phyloP scores from a whole-genome alignment of 495 filamentous ascomycete species.

The Lentithecium fluviatile region DNA sequence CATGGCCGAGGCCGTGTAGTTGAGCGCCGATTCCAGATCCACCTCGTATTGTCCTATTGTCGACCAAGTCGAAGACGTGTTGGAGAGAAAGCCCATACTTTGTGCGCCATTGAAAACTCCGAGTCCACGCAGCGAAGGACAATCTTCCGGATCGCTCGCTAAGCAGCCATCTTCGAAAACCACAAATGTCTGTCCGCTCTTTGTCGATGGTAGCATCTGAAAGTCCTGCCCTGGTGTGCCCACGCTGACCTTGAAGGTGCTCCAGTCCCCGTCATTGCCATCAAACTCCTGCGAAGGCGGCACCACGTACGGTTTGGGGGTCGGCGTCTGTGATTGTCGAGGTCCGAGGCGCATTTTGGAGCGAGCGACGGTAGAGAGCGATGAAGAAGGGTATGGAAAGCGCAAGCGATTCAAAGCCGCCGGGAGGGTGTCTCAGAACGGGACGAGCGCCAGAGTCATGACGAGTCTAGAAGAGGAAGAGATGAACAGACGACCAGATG shows the following conservation, averaged over 20 bases:
- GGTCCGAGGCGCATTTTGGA: conserved; percentile 21
- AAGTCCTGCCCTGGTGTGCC: conserved; percentile 36
- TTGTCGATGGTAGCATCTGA: conserved; percentile 32
- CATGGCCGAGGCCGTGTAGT: conserved; percentile 23
- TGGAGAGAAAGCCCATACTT: conserved; percentile 30
- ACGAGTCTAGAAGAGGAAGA: too few relatives aligned
- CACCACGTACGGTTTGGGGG: conserved; percentile 32
- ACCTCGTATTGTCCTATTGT: conserved; percentile 31
- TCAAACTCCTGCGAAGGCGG: conserved; percentile 32
- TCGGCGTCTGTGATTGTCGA: conserved; percentile 10
- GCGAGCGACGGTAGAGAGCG: background rate
- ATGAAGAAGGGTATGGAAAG: too few relatives aligned
- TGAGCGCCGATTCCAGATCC: conserved; percentile 25
- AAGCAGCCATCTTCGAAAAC: conserved; percentile 30
- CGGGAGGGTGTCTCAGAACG: background rate
- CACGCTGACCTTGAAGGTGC: conserved; percentile 32
- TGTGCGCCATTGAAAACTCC: conserved; percentile 24
- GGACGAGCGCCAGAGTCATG: background rate
- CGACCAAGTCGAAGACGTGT: conserved; percentile 28
- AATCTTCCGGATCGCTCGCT: conserved; percentile 24
- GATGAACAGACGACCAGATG: too few relatives aligned
- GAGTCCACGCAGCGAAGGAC: conserved; percentile 24
- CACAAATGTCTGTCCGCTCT: conserved; percentile 28
- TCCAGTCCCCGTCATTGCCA: conserved; percentile 37
- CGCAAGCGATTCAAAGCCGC: too few relatives aligned